Evolutionary conservation across 306 rosid species (phyloP).

Genomic region (Cucumis melo): DNA sequence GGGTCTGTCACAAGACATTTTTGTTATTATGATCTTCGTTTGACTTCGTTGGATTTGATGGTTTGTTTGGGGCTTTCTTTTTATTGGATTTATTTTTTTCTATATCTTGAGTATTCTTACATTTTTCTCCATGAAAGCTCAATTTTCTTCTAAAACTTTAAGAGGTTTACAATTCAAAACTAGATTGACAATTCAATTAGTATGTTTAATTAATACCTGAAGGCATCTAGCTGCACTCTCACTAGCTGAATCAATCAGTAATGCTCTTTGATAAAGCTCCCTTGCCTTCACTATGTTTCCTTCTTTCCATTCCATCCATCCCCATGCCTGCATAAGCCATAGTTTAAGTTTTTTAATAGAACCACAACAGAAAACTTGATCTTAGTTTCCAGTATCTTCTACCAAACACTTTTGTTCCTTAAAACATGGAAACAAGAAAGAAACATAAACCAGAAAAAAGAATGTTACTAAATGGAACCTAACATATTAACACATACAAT

Average conservation of each 20-base stretch:
- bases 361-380: background rate
- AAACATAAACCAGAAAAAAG: too few relatives aligned
- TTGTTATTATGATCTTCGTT: too few relatives aligned
- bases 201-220: slow-evolving; percentile 44
- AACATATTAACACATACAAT: slow-evolving; percentile 36
- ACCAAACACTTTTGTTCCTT: too few relatives aligned
- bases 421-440: too few relatives aligned
- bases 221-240: slow-evolving; percentile 95
- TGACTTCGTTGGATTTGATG: too few relatives aligned
- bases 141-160: too few relatives aligned
- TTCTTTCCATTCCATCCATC: slow-evolving; percentile 99
- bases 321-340: slow-evolving; percentile 78
- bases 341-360: background rate
- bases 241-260: slow-evolving; percentile 43
- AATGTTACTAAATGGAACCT: too few relatives aligned
- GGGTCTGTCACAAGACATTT: too few relatives aligned
- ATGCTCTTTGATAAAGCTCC: slow-evolving; percentile 57
- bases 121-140: too few relatives aligned
- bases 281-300: slow-evolving; percentile 69
- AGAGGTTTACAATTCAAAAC: background rate
- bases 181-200: background rate
- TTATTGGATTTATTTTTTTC: too few relatives aligned
- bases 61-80: too few relatives aligned
- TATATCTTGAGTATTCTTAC: too few relatives aligned
- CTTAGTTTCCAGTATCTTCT: background rate